Evolutionary conservation across 352 stramenopile genomes (phyloP).

Genomic region (Globisporangium spiculum): DNA sequence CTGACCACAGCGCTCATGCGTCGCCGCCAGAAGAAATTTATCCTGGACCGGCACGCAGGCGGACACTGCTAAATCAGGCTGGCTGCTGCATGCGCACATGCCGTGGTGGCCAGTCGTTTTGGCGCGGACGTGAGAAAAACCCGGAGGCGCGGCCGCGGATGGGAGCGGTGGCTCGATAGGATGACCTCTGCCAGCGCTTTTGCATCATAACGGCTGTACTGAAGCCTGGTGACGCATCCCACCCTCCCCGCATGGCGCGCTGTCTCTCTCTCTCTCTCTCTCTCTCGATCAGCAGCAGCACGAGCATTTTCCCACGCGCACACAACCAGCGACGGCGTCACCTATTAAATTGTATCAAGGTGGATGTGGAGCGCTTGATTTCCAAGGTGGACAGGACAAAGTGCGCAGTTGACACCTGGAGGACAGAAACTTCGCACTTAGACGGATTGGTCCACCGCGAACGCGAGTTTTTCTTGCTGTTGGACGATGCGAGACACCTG

Average conservation of each 20-base stretch:
- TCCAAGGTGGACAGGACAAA: neutral
- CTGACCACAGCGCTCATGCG: neutral
- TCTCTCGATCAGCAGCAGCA: neutral
- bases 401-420: conserved; percentile 11
- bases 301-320: conserved; percentile 1
- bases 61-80: neutral
- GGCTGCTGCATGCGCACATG: neutral
- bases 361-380: neutral
- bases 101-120: conserved; percentile 9
- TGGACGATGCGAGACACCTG: too few species aligned
- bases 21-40: conserved; percentile 11
- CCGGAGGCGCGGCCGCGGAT: neutral
- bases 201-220: conserved; percentile 6
- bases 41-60: neutral
- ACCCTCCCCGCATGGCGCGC: neutral
- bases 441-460: neutral
- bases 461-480: neutral
- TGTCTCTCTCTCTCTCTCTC: conserved; percentile 1
- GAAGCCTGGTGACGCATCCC: conserved; percentile 7
- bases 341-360: neutral
- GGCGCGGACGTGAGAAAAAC: neutral
- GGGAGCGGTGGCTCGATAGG: neutral
- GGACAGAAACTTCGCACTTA: neutral
- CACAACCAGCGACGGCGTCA: neutral
- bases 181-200: neutral